Evolutionary conservation across 1,284 basidiomycete genomes (phyloP).

Genomic region (Rhodotorula sp.): DNA sequence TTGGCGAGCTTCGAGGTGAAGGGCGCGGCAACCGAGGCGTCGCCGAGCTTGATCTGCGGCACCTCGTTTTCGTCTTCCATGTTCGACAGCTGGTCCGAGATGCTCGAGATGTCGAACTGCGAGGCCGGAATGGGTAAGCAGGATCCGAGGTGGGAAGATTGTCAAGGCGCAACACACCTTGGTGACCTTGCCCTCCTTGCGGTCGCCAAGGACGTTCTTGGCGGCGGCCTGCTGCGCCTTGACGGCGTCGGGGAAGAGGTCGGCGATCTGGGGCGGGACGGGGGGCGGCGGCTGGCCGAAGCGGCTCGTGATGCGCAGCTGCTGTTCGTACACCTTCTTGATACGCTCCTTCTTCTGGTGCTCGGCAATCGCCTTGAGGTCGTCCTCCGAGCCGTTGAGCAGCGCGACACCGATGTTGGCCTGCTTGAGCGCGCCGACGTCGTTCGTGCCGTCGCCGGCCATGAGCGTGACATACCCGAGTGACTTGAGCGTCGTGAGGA

Average conservation of each 20-base stretch:
- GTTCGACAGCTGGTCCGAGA: conserved; percentile 85
- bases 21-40: conserved; percentile 92
- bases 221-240: conserved; percentile 78
- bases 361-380: conserved; percentile 88
- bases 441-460: conserved; percentile 97
- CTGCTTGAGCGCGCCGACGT: conserved; percentile 93
- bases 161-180: conserved; percentile 60
- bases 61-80: conserved; percentile 87
- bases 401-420: conserved; percentile 93
- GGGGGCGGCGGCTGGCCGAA: conserved; percentile 91
- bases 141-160: not conserved
- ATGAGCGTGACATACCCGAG: conserved; percentile 89
- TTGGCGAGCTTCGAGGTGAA: conserved; percentile 95
- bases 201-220: conserved; percentile 45
- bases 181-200: conserved; percentile 58
- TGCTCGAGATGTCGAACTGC: conserved; percentile 81
- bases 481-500: conserved; percentile 80
- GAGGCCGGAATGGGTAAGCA: not conserved
- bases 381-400: conserved; percentile 84
- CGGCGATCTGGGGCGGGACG: conserved; percentile 71
- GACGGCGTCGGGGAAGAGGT: conserved; percentile 84
- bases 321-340: conserved; percentile 94
- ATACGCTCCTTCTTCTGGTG: conserved; percentile 82
- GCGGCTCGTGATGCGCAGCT: conserved; percentile 79
- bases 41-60: conserved; percentile 94